Evolutionary conservation across 2,329 filamentous ascomycete genomes (phyloP).

Genomic region (Arachnopeziza araneosa): DNA sequence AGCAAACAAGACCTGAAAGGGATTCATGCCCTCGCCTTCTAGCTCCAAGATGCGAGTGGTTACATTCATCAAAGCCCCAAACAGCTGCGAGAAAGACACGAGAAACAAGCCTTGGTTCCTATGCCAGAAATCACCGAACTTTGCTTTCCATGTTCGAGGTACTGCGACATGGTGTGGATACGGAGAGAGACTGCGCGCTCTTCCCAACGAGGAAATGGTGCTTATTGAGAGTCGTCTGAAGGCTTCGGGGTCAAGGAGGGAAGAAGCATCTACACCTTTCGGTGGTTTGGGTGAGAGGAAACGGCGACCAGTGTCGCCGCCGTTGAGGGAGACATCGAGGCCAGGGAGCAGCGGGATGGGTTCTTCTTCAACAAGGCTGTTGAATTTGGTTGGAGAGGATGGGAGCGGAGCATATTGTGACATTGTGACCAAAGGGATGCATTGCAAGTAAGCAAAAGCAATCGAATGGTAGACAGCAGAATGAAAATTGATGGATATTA

Average conservation of each 20-base stretch:
- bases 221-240: conserved; percentile 38
- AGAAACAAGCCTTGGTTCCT: conserved; percentile 67
- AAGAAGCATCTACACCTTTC: conserved; percentile 15
- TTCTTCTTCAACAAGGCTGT: conserved; percentile 11
- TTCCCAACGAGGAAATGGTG: conserved; percentile 34
- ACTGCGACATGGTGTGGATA: conserved; percentile 6
- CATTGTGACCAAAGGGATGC: conserved; percentile 12
- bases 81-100: conserved; percentile 71
- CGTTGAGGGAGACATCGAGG: neutral
- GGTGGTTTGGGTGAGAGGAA: neutral
- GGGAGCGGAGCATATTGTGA: conserved; percentile 11
- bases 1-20: conserved; percentile 48
- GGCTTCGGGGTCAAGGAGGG: conserved; percentile 29
- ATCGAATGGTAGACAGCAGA: neutral
- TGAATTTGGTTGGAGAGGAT: conserved; percentile 4
- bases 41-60: conserved; percentile 71
- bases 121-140: conserved; percentile 44
- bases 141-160: conserved; percentile 15
- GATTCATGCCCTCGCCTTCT: conserved; percentile 66
- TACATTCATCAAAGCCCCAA: conserved; percentile 81
- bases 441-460: conserved; percentile 9
- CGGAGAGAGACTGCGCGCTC: conserved; percentile 8
- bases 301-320: neutral
- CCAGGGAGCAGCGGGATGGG: neutral
- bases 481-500: neutral